Evolutionary conservation across 352 stramenopile genomes (phyloP).

Genomic region (Aphanomyces stellatus): DNA sequence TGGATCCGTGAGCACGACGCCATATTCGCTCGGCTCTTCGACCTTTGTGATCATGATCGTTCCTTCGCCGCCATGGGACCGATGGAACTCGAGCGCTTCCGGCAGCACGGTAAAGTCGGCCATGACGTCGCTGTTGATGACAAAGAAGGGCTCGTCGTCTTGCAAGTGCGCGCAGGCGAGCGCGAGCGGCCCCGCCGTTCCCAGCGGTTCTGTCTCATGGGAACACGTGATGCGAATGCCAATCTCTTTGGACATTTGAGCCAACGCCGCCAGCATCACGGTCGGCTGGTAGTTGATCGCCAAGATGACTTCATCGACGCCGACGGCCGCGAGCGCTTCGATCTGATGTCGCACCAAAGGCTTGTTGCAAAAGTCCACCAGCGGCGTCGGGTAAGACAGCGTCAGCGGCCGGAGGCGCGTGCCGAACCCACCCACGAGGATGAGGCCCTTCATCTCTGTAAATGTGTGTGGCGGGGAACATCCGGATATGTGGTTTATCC

Average conservation of each 20-base stretch:
- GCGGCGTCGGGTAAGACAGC: conserved; percentile 82
- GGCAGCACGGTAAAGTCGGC: conserved; percentile 38
- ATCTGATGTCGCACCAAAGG: conserved; percentile 86
- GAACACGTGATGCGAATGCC: conserved; percentile 86
- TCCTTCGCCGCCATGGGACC: conserved; percentile 61
- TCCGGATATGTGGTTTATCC: too few relatives aligned
- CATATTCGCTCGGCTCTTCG: conserved; percentile 86
- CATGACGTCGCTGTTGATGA: conserved; percentile 86
- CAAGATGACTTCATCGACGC: conserved; percentile 83
- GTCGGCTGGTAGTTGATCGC: conserved; percentile 87
- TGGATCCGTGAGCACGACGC: conserved; percentile 67
- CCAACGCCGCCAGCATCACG: conserved; percentile 75
- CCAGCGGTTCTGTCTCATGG: conserved; percentile 76
- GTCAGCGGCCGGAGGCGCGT: conserved; percentile 84
- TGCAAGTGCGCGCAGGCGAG: conserved; percentile 76
- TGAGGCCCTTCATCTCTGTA: conserved; percentile 82
- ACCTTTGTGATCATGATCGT: conserved; percentile 80
- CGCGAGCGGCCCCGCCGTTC: conserved; percentile 71
- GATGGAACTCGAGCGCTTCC: conserved; percentile 60
- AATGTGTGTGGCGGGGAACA: too few relatives aligned
- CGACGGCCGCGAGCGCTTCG: conserved; percentile 76
- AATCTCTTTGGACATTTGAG: conserved; percentile 74
- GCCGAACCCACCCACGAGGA: conserved; percentile 85
- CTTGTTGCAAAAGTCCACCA: conserved; percentile 90
- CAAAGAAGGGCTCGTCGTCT: conserved; percentile 82